A percentile compares a stretch with the other conserved stretches of the same genome.
These are phyloP conservation scores for Flagelloscypha sp. DNA, from an alignment of 768 basidiomycete genomes.

Conservation along the genomic window DNA sequence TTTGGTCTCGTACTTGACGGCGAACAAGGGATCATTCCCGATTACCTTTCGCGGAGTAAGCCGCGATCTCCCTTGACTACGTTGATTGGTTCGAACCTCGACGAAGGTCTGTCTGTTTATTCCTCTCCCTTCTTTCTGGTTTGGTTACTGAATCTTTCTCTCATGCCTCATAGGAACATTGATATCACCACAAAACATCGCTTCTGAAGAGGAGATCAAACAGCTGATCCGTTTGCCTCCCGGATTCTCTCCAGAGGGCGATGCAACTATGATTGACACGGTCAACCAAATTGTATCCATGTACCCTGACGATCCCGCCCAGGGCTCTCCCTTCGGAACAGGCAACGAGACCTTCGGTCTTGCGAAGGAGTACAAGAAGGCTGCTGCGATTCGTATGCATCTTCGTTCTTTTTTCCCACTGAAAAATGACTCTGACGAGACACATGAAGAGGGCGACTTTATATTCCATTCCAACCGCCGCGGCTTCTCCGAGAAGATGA, in stretches of 20 bases:
- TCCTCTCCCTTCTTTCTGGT: too few species aligned
- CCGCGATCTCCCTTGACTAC: conserved; percentile 38
- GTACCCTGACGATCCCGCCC: conserved; percentile 33
- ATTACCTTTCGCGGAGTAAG: conserved; percentile 26
- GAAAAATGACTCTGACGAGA: conserved; percentile 4
- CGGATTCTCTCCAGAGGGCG: conserved; percentile 21
- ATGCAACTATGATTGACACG: conserved; percentile 13
- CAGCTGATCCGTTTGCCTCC: conserved; percentile 17
- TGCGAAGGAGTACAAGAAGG: conserved; percentile 23
- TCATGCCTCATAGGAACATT: conserved; percentile 25
- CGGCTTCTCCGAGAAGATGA: conserved; percentile 30
- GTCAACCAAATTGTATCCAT: conserved; percentile 23
- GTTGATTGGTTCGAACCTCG: conserved; percentile 33
- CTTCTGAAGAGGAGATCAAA: conserved; percentile 19
- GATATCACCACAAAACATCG: conserved; percentile 20
- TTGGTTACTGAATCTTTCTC: neutral
- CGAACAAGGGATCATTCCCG: conserved; percentile 28
- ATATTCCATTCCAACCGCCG: conserved; percentile 31
- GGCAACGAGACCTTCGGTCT: conserved; percentile 38
- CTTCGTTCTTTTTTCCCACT: too few species aligned
- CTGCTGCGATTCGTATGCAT: conserved; percentile 20
- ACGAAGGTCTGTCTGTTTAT: conserved; percentile 33
- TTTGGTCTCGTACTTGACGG: conserved; percentile 37
- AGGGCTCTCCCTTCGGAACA: conserved; percentile 39
- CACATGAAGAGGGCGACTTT: conserved; percentile 28